A percentile compares a stretch with the other conserved stretches of the same genome.
These are phyloP conservation scores for Hirsutella minnesotensis DNA, from an alignment of 2,329 filamentous ascomycete genomes.

Conservation along the genomic window DNA sequence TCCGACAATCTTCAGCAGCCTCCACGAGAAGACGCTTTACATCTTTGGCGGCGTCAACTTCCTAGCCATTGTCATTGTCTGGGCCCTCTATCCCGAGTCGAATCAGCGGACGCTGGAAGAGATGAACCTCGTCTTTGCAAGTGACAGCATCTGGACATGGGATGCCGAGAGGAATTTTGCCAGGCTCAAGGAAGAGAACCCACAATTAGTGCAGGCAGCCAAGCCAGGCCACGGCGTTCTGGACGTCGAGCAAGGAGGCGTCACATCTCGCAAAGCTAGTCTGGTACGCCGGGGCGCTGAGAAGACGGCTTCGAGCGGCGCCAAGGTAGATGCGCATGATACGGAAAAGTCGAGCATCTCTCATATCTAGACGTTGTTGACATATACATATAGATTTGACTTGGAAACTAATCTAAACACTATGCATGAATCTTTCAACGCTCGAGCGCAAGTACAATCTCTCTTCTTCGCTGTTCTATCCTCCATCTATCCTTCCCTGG, in stretches of 20 bases:
- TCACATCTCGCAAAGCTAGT: constrained; percentile 2
- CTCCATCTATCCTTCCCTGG: too few relatives aligned
- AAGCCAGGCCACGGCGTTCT: constrained; percentile 1
- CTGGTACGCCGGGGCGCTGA: background rate
- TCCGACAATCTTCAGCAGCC: constrained; percentile 48
- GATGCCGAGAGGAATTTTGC: constrained; percentile 55
- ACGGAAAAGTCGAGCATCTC: constrained; percentile 5
- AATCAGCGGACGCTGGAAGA: constrained; percentile 65
- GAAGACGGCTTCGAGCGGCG: background rate
- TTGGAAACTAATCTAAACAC: too few relatives aligned
- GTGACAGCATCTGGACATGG: constrained; percentile 57
- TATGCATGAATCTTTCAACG: too few relatives aligned
- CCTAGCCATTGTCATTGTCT: constrained; percentile 56
- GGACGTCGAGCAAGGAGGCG: constrained; percentile 10
- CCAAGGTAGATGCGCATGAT: background rate
- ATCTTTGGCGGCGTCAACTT: constrained; percentile 60
- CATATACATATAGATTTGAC: too few relatives aligned
- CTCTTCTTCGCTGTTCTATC: too few relatives aligned
- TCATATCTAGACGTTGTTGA: constrained; percentile 18
- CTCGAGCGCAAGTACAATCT: too few relatives aligned
- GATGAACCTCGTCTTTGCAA: constrained; percentile 62
- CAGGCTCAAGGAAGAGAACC: constrained; percentile 48
- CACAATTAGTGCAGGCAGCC: constrained; percentile 22
- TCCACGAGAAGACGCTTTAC: constrained; percentile 61
- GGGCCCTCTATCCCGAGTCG: constrained; percentile 63